phyloP scores from a whole-genome alignment of 306 rosid genomes.

The Vigna reflexopilosa region DNA sequence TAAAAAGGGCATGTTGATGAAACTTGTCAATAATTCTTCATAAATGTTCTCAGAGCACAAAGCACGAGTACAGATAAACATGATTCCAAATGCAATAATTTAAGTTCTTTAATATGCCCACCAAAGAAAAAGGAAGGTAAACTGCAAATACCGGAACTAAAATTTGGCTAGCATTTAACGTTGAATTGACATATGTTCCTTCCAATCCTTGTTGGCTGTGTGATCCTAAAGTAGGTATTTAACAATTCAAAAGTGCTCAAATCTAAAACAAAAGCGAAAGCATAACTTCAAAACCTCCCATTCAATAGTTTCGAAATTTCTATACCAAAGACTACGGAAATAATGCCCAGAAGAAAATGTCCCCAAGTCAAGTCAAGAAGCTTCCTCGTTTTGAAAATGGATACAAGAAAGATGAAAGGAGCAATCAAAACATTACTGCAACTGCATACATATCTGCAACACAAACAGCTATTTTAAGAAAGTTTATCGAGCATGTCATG shows the following conservation, averaged over 20 bases:
- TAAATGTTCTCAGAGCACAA: no score
- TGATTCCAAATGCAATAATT: background rate
- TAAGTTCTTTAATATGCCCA: background rate
- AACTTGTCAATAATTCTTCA: background rate
- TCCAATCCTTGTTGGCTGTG: background rate
- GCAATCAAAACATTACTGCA: constrained; percentile 12
- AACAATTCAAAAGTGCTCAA: background rate
- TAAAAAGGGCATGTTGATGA: background rate
- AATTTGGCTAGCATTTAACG: background rate
- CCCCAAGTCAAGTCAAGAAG: background rate
- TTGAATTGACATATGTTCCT: background rate
- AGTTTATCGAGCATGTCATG: background rate
- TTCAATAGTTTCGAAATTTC: constrained; percentile 13
- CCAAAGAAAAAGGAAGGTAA: background rate
- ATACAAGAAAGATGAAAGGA: constrained; percentile 12
- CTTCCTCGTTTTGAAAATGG: constrained; percentile 17
- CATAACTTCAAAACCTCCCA: background rate
- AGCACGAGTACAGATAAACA: background rate
- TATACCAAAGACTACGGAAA: constrained; percentile 30
- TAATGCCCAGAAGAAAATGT: constrained; percentile 17
- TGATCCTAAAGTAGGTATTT: background rate
- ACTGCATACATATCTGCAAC: constrained; percentile 30
- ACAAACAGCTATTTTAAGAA: constrained; percentile 13
- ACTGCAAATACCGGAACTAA: background rate
- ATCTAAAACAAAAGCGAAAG: background rate